A percentile compares a stretch with the other conserved stretches of the same genome.
Evolutionary conservation across 352 stramenopile genomes (phyloP).

Genomic region (Phytophthora tubulina): DNA sequence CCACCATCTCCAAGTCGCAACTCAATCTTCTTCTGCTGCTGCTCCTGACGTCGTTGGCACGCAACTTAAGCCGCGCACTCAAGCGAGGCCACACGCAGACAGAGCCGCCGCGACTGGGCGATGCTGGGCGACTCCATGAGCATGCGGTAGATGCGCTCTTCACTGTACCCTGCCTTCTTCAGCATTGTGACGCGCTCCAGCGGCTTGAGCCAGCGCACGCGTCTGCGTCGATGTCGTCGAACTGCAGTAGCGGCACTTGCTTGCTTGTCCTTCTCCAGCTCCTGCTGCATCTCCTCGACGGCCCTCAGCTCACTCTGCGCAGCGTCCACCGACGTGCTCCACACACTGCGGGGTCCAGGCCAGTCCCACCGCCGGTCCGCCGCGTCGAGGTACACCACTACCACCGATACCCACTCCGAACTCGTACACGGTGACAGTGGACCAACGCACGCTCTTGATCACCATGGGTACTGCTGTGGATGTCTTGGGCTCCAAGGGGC

Average conservation of each 20-base stretch:
- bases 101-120: conserved; percentile 48
- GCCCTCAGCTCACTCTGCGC: background rate
- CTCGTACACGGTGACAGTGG: conserved; percentile 67
- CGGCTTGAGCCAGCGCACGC: background rate
- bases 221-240: conserved; percentile 11
- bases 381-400: conserved; percentile 43
- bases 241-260: background rate
- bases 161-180: conserved; percentile 54
- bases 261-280: background rate
- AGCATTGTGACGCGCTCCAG: conserved; percentile 53
- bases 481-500: conserved; percentile 1
- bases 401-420: conserved; percentile 42
- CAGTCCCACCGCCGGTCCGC: conserved; percentile 50
- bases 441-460: conserved; percentile 46
- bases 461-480: conserved; percentile 4
- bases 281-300: background rate
- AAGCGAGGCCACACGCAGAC: conserved; percentile 8
- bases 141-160: conserved; percentile 63
- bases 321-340: conserved; percentile 34
- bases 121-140: conserved; percentile 68
- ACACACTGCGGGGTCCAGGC: conserved; percentile 35
- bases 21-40: background rate
- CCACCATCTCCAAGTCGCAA: background rate
- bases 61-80: conserved; percentile 23
- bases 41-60: background rate